Conservation (phyloP, 228 moss, liverwort and hornwort species). For the Sphagnum fallax region DNA sequence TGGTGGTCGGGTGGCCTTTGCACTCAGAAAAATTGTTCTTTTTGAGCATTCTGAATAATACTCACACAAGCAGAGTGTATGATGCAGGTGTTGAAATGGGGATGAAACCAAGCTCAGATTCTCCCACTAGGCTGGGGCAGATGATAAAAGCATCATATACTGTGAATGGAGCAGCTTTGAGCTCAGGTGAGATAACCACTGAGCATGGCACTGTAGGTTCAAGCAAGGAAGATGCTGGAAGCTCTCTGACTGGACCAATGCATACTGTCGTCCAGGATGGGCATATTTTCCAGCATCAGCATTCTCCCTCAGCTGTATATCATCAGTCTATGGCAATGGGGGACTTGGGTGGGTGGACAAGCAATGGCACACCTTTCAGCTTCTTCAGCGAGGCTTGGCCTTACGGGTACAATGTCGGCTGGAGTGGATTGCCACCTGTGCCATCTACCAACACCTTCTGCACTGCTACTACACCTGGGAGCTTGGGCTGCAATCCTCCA, state of each 20-base stretch:
- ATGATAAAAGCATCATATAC: no score
- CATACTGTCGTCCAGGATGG: neutral
- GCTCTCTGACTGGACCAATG: neutral
- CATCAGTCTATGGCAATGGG: neutral
- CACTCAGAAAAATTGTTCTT: no score
- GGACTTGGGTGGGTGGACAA: slow-evolving; percentile 16
- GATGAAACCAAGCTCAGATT: no score
- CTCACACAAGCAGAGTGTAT: no score
- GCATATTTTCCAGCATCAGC: neutral
- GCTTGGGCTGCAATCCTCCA: slow-evolving; percentile 3
- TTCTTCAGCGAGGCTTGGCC: slow-evolving; percentile 29
- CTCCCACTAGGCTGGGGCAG: no score
- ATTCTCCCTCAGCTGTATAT: neutral
- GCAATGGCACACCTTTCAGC: neutral
- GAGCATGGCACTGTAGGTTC: neutral
- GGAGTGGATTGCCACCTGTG: neutral
- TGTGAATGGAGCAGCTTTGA: no score
- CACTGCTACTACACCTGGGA: slow-evolving; percentile 1
- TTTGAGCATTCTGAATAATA: no score
- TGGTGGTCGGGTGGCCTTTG: no score
- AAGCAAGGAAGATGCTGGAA: neutral
- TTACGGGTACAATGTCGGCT: neutral
- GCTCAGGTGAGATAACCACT: no score
- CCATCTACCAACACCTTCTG: slow-evolving; percentile 3
- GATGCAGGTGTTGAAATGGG: no score